These are phyloP conservation scores for Citrus unshiu DNA, from an alignment of 345 rosid genomes.

Conservation along the genomic window DNA sequence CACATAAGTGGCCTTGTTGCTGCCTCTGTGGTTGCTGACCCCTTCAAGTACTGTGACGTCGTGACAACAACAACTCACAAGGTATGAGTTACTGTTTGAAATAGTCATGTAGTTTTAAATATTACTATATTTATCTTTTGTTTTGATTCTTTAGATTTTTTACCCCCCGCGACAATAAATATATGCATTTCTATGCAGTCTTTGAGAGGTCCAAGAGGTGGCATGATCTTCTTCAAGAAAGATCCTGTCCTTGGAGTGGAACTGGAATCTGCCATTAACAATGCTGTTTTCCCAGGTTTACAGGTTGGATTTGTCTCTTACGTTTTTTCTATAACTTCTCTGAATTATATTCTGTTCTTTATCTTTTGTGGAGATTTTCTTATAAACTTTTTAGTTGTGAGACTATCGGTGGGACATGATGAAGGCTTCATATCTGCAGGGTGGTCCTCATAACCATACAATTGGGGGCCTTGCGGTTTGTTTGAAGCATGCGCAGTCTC, in stretches of 20 bases:
- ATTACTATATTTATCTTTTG: not conserved
- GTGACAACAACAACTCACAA: slow-evolving; percentile 95
- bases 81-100: slow-evolving; percentile 32
- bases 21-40: slow-evolving; percentile 86
- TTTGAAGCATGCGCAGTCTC: slow-evolving; percentile 76
- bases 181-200: slow-evolving; percentile 43
- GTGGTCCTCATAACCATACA: slow-evolving; percentile 98
- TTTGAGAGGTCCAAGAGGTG: slow-evolving; percentile 97
- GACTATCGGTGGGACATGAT: not conserved
- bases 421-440: slow-evolving; percentile 38
- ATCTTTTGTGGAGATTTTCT: not conserved
- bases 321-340: not conserved
- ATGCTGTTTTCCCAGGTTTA: slow-evolving; percentile 93
- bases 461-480: slow-evolving; percentile 90
- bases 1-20: slow-evolving; percentile 95
- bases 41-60: slow-evolving; percentile 82
- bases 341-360: not conserved
- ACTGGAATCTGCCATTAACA: slow-evolving; percentile 78
- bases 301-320: slow-evolving; percentile 46
- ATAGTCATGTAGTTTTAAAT: not conserved
- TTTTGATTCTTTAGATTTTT: not conserved
- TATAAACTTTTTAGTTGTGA: not conserved
- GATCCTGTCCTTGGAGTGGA: slow-evolving; percentile 81
- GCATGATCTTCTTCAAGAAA: slow-evolving; percentile 91
- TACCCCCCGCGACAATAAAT: not conserved